Percentiles rank a stretch among this genome's conserved stretches.
These are phyloP conservation scores for Teunomyces pallodes DNA, from an alignment of 805 yeast genomes.

Conservation along the genomic window DNA sequence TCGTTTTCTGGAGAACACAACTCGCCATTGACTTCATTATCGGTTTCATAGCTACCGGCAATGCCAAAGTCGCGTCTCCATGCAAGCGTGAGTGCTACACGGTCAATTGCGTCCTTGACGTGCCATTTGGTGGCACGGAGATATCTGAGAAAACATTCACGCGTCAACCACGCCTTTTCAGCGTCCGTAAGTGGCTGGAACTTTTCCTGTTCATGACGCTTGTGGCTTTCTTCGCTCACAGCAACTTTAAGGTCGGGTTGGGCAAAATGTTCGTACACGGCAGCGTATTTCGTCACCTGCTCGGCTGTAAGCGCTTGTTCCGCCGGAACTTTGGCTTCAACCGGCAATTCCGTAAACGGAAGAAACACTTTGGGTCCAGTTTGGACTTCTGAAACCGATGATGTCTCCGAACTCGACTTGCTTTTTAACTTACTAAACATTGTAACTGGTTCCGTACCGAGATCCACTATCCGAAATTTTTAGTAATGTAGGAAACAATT, in stretches of 20 bases:
- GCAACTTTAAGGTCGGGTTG: constrained; percentile 51
- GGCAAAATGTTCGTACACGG: constrained; percentile 60
- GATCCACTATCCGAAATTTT: background rate
- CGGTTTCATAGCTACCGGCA: constrained; percentile 27
- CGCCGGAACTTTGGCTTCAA: constrained; percentile 48
- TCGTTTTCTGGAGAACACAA: constrained; percentile 46
- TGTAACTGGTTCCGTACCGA: too few relatives aligned
- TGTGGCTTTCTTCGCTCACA: constrained; percentile 46
- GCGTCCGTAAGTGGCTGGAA: constrained; percentile 21
- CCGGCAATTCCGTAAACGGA: constrained; percentile 61
- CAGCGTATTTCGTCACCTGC: constrained; percentile 58
- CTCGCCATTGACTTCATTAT: constrained; percentile 37
- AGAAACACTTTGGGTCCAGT: constrained; percentile 14
- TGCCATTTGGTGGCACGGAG: constrained; percentile 55
- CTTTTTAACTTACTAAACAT: constrained; percentile 5
- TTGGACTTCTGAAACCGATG: constrained; percentile 3
- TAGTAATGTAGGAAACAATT: background rate
- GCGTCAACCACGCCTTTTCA: constrained; percentile 46
- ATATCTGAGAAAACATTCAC: constrained; percentile 52
- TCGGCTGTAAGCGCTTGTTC: constrained; percentile 47
- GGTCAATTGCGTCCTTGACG: constrained; percentile 38
- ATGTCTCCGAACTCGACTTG: constrained; percentile 2
- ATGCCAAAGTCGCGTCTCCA: constrained; percentile 59
- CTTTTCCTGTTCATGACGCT: constrained; percentile 34
- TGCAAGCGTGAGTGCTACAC: constrained; percentile 45